Evolutionary conservation across 768 basidiomycete species (phyloP), one percentile per base, ranked within the genome.

Genomic region (Xerocomus brunneocitrinus): DNA sequence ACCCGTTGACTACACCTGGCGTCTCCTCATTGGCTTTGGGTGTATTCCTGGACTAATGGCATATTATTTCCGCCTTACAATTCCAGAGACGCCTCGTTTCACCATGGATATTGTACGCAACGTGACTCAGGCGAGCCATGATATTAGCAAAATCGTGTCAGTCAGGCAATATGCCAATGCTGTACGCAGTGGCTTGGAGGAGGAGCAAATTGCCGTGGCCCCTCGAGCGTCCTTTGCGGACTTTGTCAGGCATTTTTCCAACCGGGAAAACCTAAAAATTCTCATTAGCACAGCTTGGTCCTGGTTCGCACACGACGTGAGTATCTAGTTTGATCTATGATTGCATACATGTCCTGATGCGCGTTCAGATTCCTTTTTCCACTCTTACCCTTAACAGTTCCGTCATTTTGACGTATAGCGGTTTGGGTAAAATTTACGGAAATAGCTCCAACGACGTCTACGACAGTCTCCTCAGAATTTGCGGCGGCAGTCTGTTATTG

Each of bases 71-170:
- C 89, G 92, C 63, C 76, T 92, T 38, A 93, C 91, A 30, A 91
- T 95, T 63, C 90, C 91, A 12, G 91, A 95, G 69, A 93, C 91
- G 1, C 92, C 92, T 28, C 90, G 92, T 57, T 84, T 79, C 71
- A 95, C 90, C 55, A 91, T 94, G 87, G 91, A 94, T 74, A 81
- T 95, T 57, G 87, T 90, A 67, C 76, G 74, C 40, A 91, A 94
- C 64, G 74, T 94, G 49, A 73, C 78, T 53, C 87, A 84, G 63
- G 92, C 91, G 8, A 60, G 80, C 3, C 71, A 77, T 47, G 91
- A 94, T 59, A 88, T 92, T 57, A 76, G 81, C 49, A 75, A 75
- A 25, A 83, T 89, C 54, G 61, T 92, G 40, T 71, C 75, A 19
- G 73, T 69, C 22, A 74, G 77, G 22, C 70, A 61, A 27, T 36